phyloP scores from a whole-genome alignment of 495 filamentous ascomycete genomes.

The Aspergillus haitiensis region DNA sequence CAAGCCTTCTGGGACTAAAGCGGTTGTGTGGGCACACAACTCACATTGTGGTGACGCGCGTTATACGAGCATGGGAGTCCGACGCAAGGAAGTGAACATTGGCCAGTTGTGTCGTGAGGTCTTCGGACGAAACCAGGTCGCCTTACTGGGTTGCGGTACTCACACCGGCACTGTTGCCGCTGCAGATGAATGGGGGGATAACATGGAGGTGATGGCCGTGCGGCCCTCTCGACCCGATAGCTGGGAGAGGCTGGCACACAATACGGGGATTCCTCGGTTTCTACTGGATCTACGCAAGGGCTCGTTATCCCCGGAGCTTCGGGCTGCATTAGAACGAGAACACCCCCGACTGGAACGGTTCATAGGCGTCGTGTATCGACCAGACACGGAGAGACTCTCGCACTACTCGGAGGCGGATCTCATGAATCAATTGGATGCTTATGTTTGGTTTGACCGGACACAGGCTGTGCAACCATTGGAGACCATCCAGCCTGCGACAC shows the following conservation, averaged over 20 bases:
- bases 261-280: slow-evolving; percentile 48
- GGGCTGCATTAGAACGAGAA: slow-evolving; percentile 40
- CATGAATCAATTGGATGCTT: slow-evolving; percentile 57
- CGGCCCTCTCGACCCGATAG: slow-evolving; percentile 42
- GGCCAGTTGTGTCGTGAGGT: slow-evolving; percentile 57
- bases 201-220: slow-evolving; percentile 55
- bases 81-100: slow-evolving; percentile 53
- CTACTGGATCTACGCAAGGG: slow-evolving; percentile 50
- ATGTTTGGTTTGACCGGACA: slow-evolving; percentile 58
- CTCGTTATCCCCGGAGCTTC: slow-evolving; percentile 36
- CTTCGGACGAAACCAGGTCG: slow-evolving; percentile 47
- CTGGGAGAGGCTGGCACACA: slow-evolving; percentile 49
- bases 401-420: slow-evolving; percentile 57
- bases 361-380: slow-evolving; percentile 62
- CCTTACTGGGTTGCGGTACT: slow-evolving; percentile 53
- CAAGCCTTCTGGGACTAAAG: slow-evolving; percentile 44
- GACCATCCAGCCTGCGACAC: slow-evolving; percentile 49
- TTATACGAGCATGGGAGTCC: slow-evolving; percentile 53
- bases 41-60: slow-evolving; percentile 61
- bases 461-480: slow-evolving; percentile 54
- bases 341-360: slow-evolving; percentile 50
- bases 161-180: slow-evolving; percentile 60
- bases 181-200: slow-evolving; percentile 56
- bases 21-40: slow-evolving; percentile 62
- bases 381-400: slow-evolving; percentile 53